Evolutionary conservation across 1,284 basidiomycete species (phyloP).

Genomic region (Ceratorhiza oryzae-sativae): DNA sequence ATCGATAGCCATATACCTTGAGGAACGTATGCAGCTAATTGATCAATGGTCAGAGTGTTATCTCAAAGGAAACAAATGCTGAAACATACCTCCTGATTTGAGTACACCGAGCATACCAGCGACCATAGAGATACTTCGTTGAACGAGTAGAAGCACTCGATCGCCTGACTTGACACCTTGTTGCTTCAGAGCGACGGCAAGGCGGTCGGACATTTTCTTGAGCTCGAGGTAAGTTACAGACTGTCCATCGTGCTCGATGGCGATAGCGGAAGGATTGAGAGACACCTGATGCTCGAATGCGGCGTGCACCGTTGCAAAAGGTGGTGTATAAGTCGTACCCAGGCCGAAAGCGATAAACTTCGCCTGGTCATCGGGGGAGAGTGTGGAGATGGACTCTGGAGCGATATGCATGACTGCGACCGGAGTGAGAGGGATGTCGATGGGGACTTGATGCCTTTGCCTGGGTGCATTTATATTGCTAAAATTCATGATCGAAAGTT

Average conservation of each 20-base stretch:
- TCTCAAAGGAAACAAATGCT: neutral
- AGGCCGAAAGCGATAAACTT: slow-evolving; percentile 59
- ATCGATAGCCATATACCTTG: slow-evolving; percentile 25
- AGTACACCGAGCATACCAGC: slow-evolving; percentile 62
- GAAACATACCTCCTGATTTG: slow-evolving; percentile 57
- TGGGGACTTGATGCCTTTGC: neutral
- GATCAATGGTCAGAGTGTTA: neutral
- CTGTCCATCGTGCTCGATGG: slow-evolving; percentile 60
- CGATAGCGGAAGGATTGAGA: slow-evolving; percentile 55
- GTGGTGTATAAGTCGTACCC: slow-evolving; percentile 51
- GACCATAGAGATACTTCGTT: slow-evolving; percentile 63
- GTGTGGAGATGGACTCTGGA: slow-evolving; percentile 33
- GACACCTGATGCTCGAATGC: slow-evolving; percentile 61
- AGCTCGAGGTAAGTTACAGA: slow-evolving; percentile 61
- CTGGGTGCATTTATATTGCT: slow-evolving; percentile 17
- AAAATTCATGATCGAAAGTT: neutral
- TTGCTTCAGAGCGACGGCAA: slow-evolving; percentile 57
- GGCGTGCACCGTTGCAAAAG: slow-evolving; percentile 62
- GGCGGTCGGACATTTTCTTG: slow-evolving; percentile 58
- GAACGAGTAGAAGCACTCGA: slow-evolving; percentile 62
- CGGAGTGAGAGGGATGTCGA: slow-evolving; percentile 4
- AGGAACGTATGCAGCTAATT: slow-evolving; percentile 58
- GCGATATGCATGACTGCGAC: slow-evolving; percentile 29
- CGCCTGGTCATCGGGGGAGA: slow-evolving; percentile 54
- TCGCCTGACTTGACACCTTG: slow-evolving; percentile 58